These are phyloP conservation scores for Xerocomellus intermedius DNA, from an alignment of 768 basidiomycete genomes.

Conservation along the genomic window DNA sequence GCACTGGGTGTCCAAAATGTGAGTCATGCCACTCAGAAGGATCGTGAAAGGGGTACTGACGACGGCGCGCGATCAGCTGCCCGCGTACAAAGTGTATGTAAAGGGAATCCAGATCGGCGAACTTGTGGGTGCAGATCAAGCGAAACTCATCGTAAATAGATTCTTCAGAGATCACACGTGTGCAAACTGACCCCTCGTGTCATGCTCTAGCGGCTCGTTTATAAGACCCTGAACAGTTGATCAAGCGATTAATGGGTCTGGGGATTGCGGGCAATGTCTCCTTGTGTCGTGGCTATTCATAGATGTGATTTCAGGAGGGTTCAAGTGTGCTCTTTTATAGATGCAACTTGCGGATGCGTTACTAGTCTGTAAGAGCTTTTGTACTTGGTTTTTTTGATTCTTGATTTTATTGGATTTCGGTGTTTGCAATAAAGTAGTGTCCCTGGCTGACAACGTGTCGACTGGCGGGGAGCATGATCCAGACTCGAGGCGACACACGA, in stretches of 20 bases:
- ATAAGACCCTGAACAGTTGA: slow-evolving; percentile 30
- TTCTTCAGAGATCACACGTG: slow-evolving; percentile 4
- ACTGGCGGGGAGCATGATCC: slow-evolving; percentile 4
- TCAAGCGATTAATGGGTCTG: not conserved
- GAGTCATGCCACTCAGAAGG: slow-evolving; percentile 7
- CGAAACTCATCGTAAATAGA: slow-evolving; percentile 24
- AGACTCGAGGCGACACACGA: slow-evolving; percentile 20
- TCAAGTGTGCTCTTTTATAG: slow-evolving; percentile 12
- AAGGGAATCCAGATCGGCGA: slow-evolving; percentile 32
- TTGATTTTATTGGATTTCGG: not conserved
- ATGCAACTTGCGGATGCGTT: slow-evolving; percentile 15
- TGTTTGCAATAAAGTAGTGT: not conserved
- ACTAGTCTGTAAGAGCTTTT: slow-evolving; percentile 1
- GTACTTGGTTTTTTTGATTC: slow-evolving; percentile 6
- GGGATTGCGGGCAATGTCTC: slow-evolving; percentile 7
- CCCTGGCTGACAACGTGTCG: slow-evolving; percentile 20
- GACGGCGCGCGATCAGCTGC: slow-evolving; percentile 19
- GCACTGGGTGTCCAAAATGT: slow-evolving; percentile 27
- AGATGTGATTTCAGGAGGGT: slow-evolving; percentile 16
- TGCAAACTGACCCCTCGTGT: slow-evolving; percentile 19
- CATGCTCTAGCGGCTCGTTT: slow-evolving; percentile 26
- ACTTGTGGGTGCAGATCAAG: slow-evolving; percentile 27
- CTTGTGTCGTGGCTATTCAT: slow-evolving; percentile 19
- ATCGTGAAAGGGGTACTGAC: slow-evolving; percentile 18
- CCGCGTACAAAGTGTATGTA: slow-evolving; percentile 31